Evolutionary conservation across 352 stramenopile genomes (phyloP).

Genomic region (Aphanomyces astaci): DNA sequence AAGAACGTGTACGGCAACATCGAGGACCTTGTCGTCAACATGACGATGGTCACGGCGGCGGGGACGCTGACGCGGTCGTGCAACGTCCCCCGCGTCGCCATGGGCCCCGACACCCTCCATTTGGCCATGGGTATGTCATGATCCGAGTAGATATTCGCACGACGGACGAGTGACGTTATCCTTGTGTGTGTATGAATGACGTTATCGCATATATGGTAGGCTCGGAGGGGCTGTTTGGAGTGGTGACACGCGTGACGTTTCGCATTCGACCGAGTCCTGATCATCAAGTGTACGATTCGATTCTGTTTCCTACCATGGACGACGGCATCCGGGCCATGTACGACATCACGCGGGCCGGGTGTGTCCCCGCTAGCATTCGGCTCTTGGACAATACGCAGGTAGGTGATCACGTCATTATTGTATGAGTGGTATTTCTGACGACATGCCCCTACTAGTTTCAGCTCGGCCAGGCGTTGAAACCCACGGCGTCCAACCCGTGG

Average conservation of each 20-base stretch:
- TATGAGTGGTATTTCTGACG: neutral
- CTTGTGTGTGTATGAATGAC: neutral
- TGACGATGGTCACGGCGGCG: conserved; percentile 61
- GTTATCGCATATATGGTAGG: conserved; percentile 33
- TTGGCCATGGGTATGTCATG: conserved; percentile 35
- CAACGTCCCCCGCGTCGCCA: conserved; percentile 67
- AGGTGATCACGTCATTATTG: neutral
- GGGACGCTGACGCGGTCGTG: conserved; percentile 49
- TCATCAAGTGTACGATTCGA: conserved; percentile 82
- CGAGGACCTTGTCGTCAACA: conserved; percentile 86
- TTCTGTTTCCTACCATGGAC: conserved; percentile 82
- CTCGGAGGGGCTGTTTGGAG: conserved; percentile 92
- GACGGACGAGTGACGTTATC: too few relatives aligned
- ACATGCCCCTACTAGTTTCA: conserved; percentile 57
- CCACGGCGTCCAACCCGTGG: conserved; percentile 39
- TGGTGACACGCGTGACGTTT: conserved; percentile 91
- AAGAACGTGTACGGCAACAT: conserved; percentile 93
- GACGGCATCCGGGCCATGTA: conserved; percentile 73
- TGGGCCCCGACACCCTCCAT: conserved; percentile 85
- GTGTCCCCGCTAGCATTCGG: conserved; percentile 79
- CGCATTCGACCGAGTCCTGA: conserved; percentile 79
- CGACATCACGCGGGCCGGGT: conserved; percentile 59
- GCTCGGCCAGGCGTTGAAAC: conserved; percentile 87
- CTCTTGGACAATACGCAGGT: conserved; percentile 90
- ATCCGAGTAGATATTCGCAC: too few relatives aligned